A percentile compares a stretch with the other conserved stretches of the same genome.
phyloP scores from a whole-genome alignment of 1,284 basidiomycete species.

The Megacollybia platyphylla region DNA sequence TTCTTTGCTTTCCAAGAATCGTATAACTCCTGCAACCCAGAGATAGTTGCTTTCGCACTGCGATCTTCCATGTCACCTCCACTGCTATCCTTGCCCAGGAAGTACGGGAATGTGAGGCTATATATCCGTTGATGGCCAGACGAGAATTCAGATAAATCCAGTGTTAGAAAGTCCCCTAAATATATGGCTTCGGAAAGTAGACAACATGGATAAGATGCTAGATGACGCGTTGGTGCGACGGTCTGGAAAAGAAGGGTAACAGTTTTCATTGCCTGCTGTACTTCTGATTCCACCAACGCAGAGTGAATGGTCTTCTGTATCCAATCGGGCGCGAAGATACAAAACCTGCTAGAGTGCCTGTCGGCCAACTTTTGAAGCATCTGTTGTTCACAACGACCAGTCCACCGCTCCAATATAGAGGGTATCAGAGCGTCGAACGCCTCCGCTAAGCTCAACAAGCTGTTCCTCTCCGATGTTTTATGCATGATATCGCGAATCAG shows the following conservation, averaged over 20 bases:
- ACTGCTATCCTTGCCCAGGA: constrained; percentile 8
- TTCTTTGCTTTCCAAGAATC: constrained; percentile 7
- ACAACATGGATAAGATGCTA: background rate
- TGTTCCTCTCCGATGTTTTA: background rate
- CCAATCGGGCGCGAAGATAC: background rate
- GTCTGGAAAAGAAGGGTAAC: background rate
- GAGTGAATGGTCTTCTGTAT: background rate
- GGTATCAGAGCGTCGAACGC: background rate
- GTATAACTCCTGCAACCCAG: constrained; percentile 7
- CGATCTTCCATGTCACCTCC: constrained; percentile 10
- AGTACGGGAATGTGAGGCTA: constrained; percentile 7
- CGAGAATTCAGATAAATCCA: constrained; percentile 3
- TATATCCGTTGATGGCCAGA: constrained; percentile 1
- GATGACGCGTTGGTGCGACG: background rate
- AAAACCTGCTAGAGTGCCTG: background rate
- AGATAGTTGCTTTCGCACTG: constrained; percentile 7
- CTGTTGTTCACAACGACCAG: background rate
- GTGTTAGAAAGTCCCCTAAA: constrained; percentile 3
- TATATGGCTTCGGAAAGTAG: constrained; percentile 3
- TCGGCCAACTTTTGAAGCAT: background rate
- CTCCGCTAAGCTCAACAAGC: background rate
- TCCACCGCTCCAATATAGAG: background rate
- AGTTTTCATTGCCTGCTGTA: background rate
- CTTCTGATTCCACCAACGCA: background rate
- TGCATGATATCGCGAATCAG: constrained; percentile 2